Evolutionary conservation across 192 early-diverging fungal genomes (phyloP).

Genomic region (Coemansia sp.): DNA sequence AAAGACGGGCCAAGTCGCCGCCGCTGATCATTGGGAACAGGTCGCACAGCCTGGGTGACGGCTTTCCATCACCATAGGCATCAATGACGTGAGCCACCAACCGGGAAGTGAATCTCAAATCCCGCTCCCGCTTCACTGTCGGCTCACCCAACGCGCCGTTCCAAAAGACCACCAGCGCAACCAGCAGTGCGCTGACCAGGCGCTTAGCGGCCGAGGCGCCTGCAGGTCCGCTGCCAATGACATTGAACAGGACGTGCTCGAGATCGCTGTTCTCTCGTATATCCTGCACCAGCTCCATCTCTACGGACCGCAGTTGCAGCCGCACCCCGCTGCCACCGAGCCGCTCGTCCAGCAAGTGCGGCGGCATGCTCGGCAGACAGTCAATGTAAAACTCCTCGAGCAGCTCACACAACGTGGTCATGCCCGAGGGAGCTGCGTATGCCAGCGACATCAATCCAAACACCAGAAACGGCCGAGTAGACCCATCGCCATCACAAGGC

Average conservation of each 20-base stretch:
- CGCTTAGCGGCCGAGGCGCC: conserved; percentile 9
- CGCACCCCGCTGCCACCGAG: not conserved
- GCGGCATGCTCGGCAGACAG: conserved; percentile 34
- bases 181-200: conserved; percentile 32
- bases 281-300: conserved; percentile 47
- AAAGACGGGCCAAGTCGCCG: conserved; percentile 26
- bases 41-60: conserved; percentile 1
- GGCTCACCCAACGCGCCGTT: conserved; percentile 39
- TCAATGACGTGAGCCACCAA: conserved; percentile 16
- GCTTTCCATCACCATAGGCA: conserved; percentile 7
- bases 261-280: conserved; percentile 27
- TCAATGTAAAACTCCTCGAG: conserved; percentile 42
- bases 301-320: conserved; percentile 21
- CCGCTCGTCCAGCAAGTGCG: conserved; percentile 29
- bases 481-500: not conserved
- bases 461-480: conserved; percentile 14
- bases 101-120: conserved; percentile 27
- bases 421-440: not conserved
- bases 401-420: conserved; percentile 17
- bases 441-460: conserved; percentile 17
- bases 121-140: conserved; percentile 15
- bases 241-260: conserved; percentile 14
- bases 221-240: conserved; percentile 2
- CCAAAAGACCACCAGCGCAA: conserved; percentile 39
- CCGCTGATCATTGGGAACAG: conserved; percentile 26